phyloP scores from a whole-genome alignment of 2,329 filamentous ascomycete species.

The Xylaria sp. region DNA sequence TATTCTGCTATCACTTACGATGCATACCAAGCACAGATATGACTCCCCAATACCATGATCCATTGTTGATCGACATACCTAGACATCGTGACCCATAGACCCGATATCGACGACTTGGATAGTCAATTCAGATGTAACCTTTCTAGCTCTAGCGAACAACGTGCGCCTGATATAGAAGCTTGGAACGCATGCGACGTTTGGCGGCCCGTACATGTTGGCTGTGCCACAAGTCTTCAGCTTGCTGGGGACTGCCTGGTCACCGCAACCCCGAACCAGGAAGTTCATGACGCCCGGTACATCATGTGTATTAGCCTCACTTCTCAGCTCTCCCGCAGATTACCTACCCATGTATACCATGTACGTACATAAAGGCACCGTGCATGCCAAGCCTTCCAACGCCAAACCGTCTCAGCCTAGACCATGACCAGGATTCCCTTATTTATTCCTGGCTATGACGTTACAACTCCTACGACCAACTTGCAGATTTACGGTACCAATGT shows the following conservation, averaged over 20 bases:
- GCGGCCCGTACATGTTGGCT: slow-evolving; percentile 21
- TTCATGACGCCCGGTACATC: slow-evolving; percentile 12
- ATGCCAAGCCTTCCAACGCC: slow-evolving; percentile 29
- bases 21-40: slow-evolving; percentile 5
- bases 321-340: slow-evolving; percentile 21
- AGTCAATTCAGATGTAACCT: slow-evolving; percentile 25
- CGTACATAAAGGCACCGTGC: slow-evolving; percentile 25
- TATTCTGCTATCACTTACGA: slow-evolving; percentile 12
- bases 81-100: slow-evolving; percentile 1
- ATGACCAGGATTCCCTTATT: slow-evolving; percentile 22
- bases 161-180: slow-evolving; percentile 30
- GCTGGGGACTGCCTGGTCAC: slow-evolving; percentile 4
- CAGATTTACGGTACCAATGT: slow-evolving; percentile 16
- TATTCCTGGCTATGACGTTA: slow-evolving; percentile 29
- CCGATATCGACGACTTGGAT: slow-evolving; percentile 15
- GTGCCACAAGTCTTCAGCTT: slow-evolving; percentile 30
- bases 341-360: background rate
- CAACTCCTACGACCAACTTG: slow-evolving; percentile 27
- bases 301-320: slow-evolving; percentile 29
- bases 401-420: slow-evolving; percentile 25
- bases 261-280: slow-evolving; percentile 7
- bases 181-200: slow-evolving; percentile 28
- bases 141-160: slow-evolving; percentile 9
- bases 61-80: slow-evolving; percentile 13
- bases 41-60: background rate